Evolutionary conservation across 139 green algal species (phyloP).

Genomic region (Auxenochlorella pyrenoidosa): DNA sequence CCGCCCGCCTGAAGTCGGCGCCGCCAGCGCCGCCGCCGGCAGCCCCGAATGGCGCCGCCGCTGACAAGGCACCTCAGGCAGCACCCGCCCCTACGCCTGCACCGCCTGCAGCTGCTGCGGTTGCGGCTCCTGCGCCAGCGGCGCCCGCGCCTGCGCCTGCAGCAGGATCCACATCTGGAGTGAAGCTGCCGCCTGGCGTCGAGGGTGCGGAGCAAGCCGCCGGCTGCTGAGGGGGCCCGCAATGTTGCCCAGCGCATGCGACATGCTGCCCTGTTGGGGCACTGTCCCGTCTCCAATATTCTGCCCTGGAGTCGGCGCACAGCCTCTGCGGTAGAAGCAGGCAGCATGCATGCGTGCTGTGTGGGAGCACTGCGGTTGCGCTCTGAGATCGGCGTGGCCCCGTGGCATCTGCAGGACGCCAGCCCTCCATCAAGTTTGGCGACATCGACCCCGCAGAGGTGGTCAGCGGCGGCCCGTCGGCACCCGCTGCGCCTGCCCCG

Average conservation of each 20-base stretch:
- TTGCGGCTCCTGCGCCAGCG: not conserved
- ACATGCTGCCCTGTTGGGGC: not conserved
- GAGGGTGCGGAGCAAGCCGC: not conserved
- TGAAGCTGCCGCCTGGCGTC: slow-evolving; percentile 44
- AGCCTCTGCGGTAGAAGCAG: no score
- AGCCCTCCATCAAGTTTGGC: slow-evolving; percentile 43
- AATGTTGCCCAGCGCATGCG: not conserved
- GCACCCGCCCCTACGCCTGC: not conserved
- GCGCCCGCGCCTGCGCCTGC: not conserved
- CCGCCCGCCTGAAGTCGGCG: slow-evolving; percentile 6
- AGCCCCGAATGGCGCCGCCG: not conserved
- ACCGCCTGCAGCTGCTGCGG: not conserved
- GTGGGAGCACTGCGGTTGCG: not conserved
- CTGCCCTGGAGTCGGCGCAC: not conserved
- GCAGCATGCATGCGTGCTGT: not conserved
- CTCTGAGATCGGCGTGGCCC: not conserved
- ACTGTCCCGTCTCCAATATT: not conserved
- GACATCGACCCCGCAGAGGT: slow-evolving; percentile 41
- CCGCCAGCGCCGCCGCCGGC: not conserved
- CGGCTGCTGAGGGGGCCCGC: no score
- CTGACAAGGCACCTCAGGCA: not conserved
- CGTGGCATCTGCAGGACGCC: not conserved
- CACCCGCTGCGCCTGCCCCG: not conserved
- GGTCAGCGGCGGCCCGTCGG: not conserved
- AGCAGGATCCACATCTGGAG: not conserved